Percentiles rank a stretch among this genome's conserved stretches.
Conservation (phyloP, 352 stramenopile species). For the Nothophytophthora sp. region DNA sequence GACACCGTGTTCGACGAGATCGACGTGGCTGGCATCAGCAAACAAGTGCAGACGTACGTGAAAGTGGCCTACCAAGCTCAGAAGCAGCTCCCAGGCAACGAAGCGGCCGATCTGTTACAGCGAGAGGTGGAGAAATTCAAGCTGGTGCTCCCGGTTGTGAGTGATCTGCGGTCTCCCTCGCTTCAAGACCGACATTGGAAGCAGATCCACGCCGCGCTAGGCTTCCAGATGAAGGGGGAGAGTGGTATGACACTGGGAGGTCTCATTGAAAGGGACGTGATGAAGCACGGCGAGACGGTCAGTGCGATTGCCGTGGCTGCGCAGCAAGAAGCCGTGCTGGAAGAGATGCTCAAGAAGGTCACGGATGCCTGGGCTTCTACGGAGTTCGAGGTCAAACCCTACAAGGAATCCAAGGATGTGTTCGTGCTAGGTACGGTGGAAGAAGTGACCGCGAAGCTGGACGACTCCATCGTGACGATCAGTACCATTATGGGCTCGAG, state of each 20-base stretch:
- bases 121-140: constrained; percentile 91
- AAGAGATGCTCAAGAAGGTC: constrained; percentile 95
- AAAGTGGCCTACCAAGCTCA: constrained; percentile 87
- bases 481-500: constrained; percentile 92
- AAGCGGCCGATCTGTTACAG: constrained; percentile 81
- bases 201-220: constrained; percentile 75
- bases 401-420: constrained; percentile 94
- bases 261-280: constrained; percentile 88
- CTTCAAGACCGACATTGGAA: constrained; percentile 81
- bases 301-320: constrained; percentile 82
- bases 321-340: constrained; percentile 90
- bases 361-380: constrained; percentile 85
- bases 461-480: constrained; percentile 94
- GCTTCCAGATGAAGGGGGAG: constrained; percentile 89
- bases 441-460: constrained; percentile 90
- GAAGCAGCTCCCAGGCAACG: constrained; percentile 88
- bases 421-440: constrained; percentile 92
- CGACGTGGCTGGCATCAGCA: constrained; percentile 87
- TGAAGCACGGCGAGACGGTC: constrained; percentile 87
- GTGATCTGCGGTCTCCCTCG: constrained; percentile 61
- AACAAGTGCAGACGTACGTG: constrained; percentile 87
- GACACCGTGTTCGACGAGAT: constrained; percentile 88
- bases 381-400: constrained; percentile 92
- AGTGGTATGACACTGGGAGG: constrained; percentile 79
- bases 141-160: constrained; percentile 77